Evolutionary conservation across 805 yeast genomes (phyloP).

Genomic region (Tetrapisispora taiwanensis): DNA sequence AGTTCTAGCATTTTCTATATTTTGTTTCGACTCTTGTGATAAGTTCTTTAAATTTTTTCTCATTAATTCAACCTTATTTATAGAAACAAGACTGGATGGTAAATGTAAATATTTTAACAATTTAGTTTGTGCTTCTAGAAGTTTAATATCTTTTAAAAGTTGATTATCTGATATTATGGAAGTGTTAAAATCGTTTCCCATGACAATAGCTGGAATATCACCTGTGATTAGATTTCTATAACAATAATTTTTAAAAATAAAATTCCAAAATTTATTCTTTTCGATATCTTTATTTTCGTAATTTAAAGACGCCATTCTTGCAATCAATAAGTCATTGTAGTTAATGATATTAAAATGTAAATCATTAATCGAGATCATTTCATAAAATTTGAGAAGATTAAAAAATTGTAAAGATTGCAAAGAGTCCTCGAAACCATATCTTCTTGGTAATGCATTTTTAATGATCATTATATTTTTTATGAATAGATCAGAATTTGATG

Average conservation of each 20-base stretch:
- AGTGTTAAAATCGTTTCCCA: constrained; percentile 8
- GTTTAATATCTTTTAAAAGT: constrained; percentile 8
- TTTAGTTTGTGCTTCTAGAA: constrained; percentile 11
- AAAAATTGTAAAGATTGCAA: constrained; percentile 16
- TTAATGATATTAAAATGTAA: constrained; percentile 12
- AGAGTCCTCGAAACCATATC: constrained; percentile 9
- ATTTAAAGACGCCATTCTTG: constrained; percentile 19
- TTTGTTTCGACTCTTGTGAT: not conserved
- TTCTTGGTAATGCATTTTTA: constrained; percentile 14
- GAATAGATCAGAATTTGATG: constrained; percentile 8
- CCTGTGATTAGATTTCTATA: constrained; percentile 25
- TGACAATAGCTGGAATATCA: constrained; percentile 18
- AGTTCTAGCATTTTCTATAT: not conserved
- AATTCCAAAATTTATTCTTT: constrained; percentile 20
- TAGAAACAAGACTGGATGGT: constrained; percentile 10
- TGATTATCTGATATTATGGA: constrained; percentile 16
- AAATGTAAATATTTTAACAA: constrained; percentile 15
- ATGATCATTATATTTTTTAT: constrained; percentile 12
- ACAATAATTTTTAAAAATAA: constrained; percentile 21
- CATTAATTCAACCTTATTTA: constrained; percentile 9
- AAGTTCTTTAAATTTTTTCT: not conserved
- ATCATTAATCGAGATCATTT: constrained; percentile 6
- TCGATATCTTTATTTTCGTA: constrained; percentile 19
- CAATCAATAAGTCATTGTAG: constrained; percentile 24
- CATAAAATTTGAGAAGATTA: constrained; percentile 17